Evolutionary conservation across 257 asterid genomes (phyloP), one percentile per base, ranked within the genome.

Genomic region (Ballota nigra): DNA sequence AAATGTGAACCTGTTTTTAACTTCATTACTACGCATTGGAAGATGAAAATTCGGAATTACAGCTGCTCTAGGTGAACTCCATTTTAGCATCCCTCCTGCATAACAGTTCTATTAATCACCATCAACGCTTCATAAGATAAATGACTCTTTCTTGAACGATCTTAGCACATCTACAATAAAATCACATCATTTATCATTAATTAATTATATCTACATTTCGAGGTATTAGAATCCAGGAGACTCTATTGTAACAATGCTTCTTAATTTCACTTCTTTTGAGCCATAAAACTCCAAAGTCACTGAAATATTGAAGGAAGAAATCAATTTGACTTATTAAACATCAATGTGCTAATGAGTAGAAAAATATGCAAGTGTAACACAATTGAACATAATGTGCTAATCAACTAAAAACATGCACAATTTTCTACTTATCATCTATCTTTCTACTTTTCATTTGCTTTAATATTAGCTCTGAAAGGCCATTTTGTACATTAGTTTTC

Each of bases 21-120:
- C 85, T 86, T 90, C 97, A 85, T 77, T 67, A 78, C 98, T 90
- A 56, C 89, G 88, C 98, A 90, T 93, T 6, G 96, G 98, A 9
- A 90, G 96, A 81, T 93, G 97, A 68, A 85, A 38, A 79, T 82
- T 78, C 69, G 91, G 91, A 70, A 84, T 51, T 23, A 86, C 83
- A 45, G 96, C 97, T 41, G 96, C 97, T 79, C 77, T 64, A 41
- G 95, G 92, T 4, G 87, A 76, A 68, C 81, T 83, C 96, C 98
- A 90, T 67, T 70, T 83, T 51, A 58, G 72, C 59, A 67, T 8
- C 81, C 83, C 76, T 71, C 82, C 96, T 87, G 85, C 55, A 72
- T 36, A 47, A 76, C 47, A 56, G 71, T 71, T 69, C 29, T 13
- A 9, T 60, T 49, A 56, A 61, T 11, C 16, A 22, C 12, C 26